Evolutionary conservation across 2,329 filamentous ascomycete genomes (phyloP).

Genomic region (Penicillium sp.): DNA sequence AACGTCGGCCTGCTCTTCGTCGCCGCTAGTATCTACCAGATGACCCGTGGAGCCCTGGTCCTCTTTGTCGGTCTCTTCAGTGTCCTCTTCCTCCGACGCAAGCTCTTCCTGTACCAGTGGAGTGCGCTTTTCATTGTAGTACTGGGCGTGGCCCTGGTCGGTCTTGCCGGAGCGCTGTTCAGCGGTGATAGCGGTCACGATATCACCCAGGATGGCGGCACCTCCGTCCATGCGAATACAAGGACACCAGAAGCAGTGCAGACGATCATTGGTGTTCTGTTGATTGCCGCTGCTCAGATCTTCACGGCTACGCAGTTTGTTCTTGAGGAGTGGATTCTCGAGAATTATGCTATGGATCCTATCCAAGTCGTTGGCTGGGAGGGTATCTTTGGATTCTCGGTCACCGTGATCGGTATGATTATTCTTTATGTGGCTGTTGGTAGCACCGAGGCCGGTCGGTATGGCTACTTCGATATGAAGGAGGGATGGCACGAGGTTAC

Average conservation of each 20-base stretch:
- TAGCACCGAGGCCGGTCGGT: conserved; percentile 69
- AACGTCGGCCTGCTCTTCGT: conserved; percentile 93
- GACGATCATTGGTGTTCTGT: conserved; percentile 78
- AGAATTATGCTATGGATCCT: conserved; percentile 77
- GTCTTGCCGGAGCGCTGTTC: conserved; percentile 82
- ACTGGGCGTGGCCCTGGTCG: conserved; percentile 83
- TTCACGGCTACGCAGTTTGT: conserved; percentile 98
- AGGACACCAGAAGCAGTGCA: conserved; percentile 62
- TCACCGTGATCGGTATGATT: conserved; percentile 78
- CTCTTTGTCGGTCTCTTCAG: conserved; percentile 96
- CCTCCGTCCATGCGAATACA: conserved; percentile 42
- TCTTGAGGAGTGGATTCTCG: conserved; percentile 89
- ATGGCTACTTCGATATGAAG: conserved; percentile 86
- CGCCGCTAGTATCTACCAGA: conserved; percentile 95
- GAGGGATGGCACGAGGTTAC: conserved; percentile 85
- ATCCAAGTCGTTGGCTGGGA: conserved; percentile 96
- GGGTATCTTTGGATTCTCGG: conserved; percentile 82
- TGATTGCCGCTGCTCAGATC: conserved; percentile 93
- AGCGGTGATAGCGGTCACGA: conserved; percentile 57
- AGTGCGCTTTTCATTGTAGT: conserved; percentile 84
- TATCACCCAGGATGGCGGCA: conserved; percentile 36
- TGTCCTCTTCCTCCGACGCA: conserved; percentile 82
- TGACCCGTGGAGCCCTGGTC: conserved; percentile 93
- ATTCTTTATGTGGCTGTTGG: conserved; percentile 79
- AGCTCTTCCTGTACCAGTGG: conserved; percentile 89